A percentile compares a stretch with the other conserved stretches of the same genome.
These are phyloP conservation scores for Fusarium palustre DNA, from an alignment of 2,329 filamentous ascomycete species.

Conservation along the genomic window DNA sequence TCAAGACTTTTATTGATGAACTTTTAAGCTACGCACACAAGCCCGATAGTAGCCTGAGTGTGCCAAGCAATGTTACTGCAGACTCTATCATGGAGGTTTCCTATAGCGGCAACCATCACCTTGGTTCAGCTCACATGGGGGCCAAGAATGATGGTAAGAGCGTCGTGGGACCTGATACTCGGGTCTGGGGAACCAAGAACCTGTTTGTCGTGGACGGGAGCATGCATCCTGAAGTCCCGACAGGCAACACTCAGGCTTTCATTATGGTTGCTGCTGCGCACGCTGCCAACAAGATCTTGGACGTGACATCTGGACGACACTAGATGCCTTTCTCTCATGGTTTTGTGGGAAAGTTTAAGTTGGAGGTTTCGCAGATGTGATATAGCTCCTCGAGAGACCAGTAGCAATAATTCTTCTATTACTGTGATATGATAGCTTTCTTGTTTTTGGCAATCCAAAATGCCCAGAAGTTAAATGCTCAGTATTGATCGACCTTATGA, in stretches of 20 bases:
- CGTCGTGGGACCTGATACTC: slow-evolving; percentile 50
- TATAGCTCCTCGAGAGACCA: background rate
- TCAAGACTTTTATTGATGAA: slow-evolving; percentile 43
- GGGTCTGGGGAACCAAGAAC: slow-evolving; percentile 49
- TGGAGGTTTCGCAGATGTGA: background rate
- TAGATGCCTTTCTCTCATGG: background rate
- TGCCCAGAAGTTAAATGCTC: background rate
- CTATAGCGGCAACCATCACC: slow-evolving; percentile 48
- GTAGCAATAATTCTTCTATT: background rate
- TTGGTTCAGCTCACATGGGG: slow-evolving; percentile 50
- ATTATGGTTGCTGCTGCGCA: slow-evolving; percentile 47
- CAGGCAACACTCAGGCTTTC: slow-evolving; percentile 44
- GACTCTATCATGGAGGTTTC: slow-evolving; percentile 42
- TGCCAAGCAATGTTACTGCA: slow-evolving; percentile 41
- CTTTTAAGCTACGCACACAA: slow-evolving; percentile 45
- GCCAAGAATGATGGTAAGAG: slow-evolving; percentile 47
- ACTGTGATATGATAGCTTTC: background rate
- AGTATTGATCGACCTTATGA: background rate
- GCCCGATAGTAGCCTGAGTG: slow-evolving; percentile 38
- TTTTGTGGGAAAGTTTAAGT: background rate
- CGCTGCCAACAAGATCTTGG: slow-evolving; percentile 42
- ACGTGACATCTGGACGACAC: background rate
- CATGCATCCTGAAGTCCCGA: slow-evolving; percentile 49
- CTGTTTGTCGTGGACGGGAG: slow-evolving; percentile 49
- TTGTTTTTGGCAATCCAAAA: too few species aligned